Conservation (phyloP, 2,329 filamentous ascomycete species). For the Fusarium sp. region DNA sequence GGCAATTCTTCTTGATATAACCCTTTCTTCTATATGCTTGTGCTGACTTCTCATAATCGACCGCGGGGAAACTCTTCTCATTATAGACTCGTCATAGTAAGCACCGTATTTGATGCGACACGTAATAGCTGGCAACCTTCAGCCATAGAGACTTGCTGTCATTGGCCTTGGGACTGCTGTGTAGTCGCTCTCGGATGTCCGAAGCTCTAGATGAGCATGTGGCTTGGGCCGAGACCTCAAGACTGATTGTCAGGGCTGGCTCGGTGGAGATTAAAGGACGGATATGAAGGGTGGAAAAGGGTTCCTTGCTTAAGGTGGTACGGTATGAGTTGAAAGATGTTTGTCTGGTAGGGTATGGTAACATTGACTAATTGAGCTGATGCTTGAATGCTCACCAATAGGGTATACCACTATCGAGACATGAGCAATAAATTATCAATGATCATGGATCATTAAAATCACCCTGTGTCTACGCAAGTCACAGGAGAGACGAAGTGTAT, state of each 20-base stretch:
- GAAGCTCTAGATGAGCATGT: neutral
- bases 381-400: neutral
- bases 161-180: rapidly evolving
- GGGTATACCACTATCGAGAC: neutral
- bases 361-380: neutral
- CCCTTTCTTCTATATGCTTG: neutral
- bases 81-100: neutral
- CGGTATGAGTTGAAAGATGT: rapidly evolving
- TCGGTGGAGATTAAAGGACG: neutral
- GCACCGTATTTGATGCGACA: neutral
- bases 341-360: neutral
- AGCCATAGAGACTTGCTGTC: neutral
- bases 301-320: too few species aligned
- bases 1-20: too few species aligned
- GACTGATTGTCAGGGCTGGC: too few species aligned
- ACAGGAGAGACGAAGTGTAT: neutral
- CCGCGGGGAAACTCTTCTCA: neutral
- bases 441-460: too few species aligned
- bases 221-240: neutral
- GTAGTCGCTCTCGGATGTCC: neutral
- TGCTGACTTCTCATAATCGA: neutral
- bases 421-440: neutral
- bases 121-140: neutral
- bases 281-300: neutral
- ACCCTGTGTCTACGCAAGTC: neutral